Base-by-base conservation (phyloP, 73 alveolate genomes). In the Paramecium sexaurelia region DNA sequence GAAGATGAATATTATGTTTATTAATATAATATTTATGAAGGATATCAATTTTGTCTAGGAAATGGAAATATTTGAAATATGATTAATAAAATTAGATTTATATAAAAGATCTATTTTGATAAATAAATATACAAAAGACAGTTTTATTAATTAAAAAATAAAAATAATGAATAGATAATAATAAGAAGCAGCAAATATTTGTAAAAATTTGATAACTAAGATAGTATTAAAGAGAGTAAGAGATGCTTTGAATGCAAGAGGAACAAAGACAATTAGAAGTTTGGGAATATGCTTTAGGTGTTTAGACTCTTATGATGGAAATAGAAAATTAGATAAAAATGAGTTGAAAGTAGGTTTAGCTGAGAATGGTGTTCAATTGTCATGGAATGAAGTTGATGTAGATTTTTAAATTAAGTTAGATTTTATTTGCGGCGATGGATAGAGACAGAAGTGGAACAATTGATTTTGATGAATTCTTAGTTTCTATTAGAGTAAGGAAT, bases 381-480 rank as follows among this genome's bases (percentile, higher is more conserved):
- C 97, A 9, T 93, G 96, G 91, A 96, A 95, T 91, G 99, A 97
- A 87, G 96, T 95, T 9, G 94, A 94, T 61, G 97, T 84, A 83
- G 26, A 39, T 92, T 87, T 4, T 5, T 93, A 90, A 96, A 66
- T 29, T 11, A 61, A 7, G n/a, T 43, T 20, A 88, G 94, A 82
- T 88, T 20, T 61, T 88, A 55, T 82, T 68, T 66, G 85, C 86
- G 5, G 73, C 68, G 9, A 68, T 88, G 85, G 99, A 97, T 84
- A 94, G 94, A 85, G 98, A 97, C 92, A 94, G 97, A 26, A 96
- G 96, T 94, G 97, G 99, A 67, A 92, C 92, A 95, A 95, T 97
- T 45, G 95, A 96, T 94, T 97, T 97, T 91, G 99, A 97, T 90
- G 99, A 96, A 88, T 97, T 97, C 94, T 93, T 97, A 71, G 96